Evolutionary conservation across 306 rosid genomes (phyloP), one percentile per base, ranked within the genome.

Genomic region (Cucumis hystrix): DNA sequence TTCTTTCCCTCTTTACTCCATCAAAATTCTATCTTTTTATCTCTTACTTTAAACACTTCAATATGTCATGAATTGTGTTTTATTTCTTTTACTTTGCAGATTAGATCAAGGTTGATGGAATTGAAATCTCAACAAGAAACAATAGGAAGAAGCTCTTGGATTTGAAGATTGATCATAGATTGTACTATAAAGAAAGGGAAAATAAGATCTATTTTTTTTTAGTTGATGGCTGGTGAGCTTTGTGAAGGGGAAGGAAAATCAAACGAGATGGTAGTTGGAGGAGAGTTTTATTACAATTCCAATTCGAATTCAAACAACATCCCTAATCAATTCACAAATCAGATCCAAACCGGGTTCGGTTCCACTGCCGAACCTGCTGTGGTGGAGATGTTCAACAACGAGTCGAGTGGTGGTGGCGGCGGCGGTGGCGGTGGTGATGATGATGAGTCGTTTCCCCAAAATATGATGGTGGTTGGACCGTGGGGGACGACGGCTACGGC

Each of bases 301-400:
- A 91, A 85, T 56, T 79, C 92, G 0, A 91, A 85, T 56, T 63
- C 69, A 5, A 76, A 68, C 87, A 37, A 58, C 43, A 5, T 83
- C 51, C 86, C 88, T 55, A 75, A 81, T 74, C 92, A 85, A 58
- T 84, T 89, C 76, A 66, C 78, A 62, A 88, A 81, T 72, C 97
- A 87, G 90, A 89, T 93, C 89, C 89, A 84, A 80, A 85, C 49
- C 10, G 63, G 85, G 33, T 93, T 85, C 25, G 89, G 83, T 25
- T 75, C 89, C 28, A 91, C 86, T 79, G 51, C 88, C 25, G 91
- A 87, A 80, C 82, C 89, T 6, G 51, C 15, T 1, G 1, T 5
- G 4, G 87, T 79, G 3, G 91, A 89, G 79, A 91, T 93, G 81
- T 89, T 88, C 87, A 91, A 64, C 23, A 47, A 41, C 23, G 54